Evolutionary conservation across 345 rosid species (phyloP).

Genomic region (Salix suchowensis): DNA sequence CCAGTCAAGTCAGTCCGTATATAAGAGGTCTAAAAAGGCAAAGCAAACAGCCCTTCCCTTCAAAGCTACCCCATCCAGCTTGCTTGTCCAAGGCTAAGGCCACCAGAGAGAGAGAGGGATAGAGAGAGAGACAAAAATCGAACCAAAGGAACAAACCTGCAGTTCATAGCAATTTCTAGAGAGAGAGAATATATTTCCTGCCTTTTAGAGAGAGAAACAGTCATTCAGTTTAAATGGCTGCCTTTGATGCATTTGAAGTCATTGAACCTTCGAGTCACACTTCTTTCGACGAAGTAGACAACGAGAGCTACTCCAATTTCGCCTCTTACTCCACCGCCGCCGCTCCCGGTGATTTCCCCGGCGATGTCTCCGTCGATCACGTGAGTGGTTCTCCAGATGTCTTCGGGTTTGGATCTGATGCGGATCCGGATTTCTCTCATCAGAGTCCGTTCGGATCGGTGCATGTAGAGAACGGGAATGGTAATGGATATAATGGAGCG

Average conservation of each 20-base stretch:
- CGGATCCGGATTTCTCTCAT: conserved; percentile 42
- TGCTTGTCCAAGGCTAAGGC: neutral
- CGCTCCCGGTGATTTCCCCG: neutral
- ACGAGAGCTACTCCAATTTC: conserved; percentile 51
- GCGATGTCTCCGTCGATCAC: conserved; percentile 45
- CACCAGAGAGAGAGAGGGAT: neutral
- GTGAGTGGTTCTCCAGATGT: conserved; percentile 37
- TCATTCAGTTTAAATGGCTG: conserved; percentile 25
- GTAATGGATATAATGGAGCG: conserved; percentile 36
- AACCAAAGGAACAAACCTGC: neutral
- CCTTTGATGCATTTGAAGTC: conserved; percentile 50
- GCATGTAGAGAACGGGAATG: conserved; percentile 50
- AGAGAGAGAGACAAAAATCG: neutral
- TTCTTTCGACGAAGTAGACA: conserved; percentile 39
- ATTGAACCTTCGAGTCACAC: conserved; percentile 28
- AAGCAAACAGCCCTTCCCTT: neutral
- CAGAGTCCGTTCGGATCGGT: conserved; percentile 46
- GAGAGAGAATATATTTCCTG: neutral
- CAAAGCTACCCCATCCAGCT: neutral
- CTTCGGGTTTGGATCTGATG: conserved; percentile 44
- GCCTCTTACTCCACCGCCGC: conserved; percentile 25
- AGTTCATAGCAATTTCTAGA: neutral
- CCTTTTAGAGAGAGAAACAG: neutral
- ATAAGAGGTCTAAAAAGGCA: neutral
- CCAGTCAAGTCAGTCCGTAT: neutral